Conservation (phyloP, 2,329 filamentous ascomycete species). For the Tolypocladium inflatum region DNA sequence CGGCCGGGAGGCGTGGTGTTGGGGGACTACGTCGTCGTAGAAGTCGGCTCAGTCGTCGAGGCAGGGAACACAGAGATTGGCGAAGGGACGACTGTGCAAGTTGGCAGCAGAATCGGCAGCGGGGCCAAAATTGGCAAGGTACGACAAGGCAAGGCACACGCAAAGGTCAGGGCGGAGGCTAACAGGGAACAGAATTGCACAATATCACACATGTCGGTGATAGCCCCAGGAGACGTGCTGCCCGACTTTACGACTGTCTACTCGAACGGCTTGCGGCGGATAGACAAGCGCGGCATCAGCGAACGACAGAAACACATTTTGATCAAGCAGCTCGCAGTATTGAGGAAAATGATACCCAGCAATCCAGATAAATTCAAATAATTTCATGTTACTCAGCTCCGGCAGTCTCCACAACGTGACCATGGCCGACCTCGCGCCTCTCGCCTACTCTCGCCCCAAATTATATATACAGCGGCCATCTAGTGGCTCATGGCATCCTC, state of each 20-base stretch:
- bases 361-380: slow-evolving; percentile 43
- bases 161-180: not conserved
- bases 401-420: not conserved
- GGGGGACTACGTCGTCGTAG: slow-evolving; percentile 52
- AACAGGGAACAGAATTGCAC: slow-evolving; percentile 49
- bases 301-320: slow-evolving; percentile 55
- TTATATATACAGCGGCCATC: not conserved
- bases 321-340: slow-evolving; percentile 57
- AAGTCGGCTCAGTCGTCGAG: slow-evolving; percentile 51
- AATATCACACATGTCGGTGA: slow-evolving; percentile 52
- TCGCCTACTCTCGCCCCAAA: too few relatives aligned
- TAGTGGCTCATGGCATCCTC: slow-evolving; percentile 44
- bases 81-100: slow-evolving; percentile 50
- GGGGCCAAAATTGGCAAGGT: slow-evolving; percentile 57
- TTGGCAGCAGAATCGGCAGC: slow-evolving; percentile 48
- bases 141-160: slow-evolving; percentile 8
- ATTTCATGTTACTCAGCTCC: slow-evolving; percentile 5
- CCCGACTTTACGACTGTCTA: slow-evolving; percentile 63
- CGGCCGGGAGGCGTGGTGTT: slow-evolving; percentile 41
- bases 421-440: not conserved
- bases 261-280: slow-evolving; percentile 49
- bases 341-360: slow-evolving; percentile 57
- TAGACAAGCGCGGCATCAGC: slow-evolving; percentile 50
- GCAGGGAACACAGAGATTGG: slow-evolving; percentile 52
- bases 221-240: slow-evolving; percentile 48